Evolutionary conservation across 176 grass and related monocot genomes (phyloP), one percentile per base, ranked within the genome.

Genomic region (Oryza meyeriana): DNA sequence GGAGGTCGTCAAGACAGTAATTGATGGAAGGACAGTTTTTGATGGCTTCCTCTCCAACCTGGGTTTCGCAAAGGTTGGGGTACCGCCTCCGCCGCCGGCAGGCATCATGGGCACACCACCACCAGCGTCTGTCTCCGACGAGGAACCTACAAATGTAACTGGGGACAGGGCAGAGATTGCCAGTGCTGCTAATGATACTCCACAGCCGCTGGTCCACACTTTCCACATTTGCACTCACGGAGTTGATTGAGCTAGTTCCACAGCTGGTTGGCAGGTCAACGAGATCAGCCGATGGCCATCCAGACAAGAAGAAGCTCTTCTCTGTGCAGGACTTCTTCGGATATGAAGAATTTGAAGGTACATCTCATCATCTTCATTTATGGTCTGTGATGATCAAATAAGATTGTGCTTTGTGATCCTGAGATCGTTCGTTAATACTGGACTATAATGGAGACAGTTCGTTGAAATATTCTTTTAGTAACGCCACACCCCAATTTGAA

Each of bases 281-380:
- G 5, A 34, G 77, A 42, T 55, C 82, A 6, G 4, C 65, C 3
- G 76, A 94, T 33, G 91, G 66, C 11, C 90, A 98, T 86, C 95
- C 95, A 5, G 90, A 98, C 83, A 98, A 95, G 87, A 98, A 93
- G 86, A 98, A 98, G 64, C 82, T 98, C 65, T 94, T 98, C 86
- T 98, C 95, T 5, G 92, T 98, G 64, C 92, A 98, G 27, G 89
- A 98, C 81, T 98, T 98, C 90, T 98, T 98, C 69, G 74, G 87
- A 66, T 98, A 98, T 71, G 78, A 93, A 8, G 93, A 98, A 50
- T 45, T 90, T 3, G 93, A 98, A 98, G 96, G 96, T 98, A 82
- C 29, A 34, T 8, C 48, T 4, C 72, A 30, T 32, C 10, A 4
- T 36, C 47, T 40, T 40, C 38, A 70, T 33, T 86, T 12, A n/a